Evolutionary conservation across 2,329 filamentous ascomycete genomes (phyloP).

Genomic region (Curvularia eragrostidis): DNA sequence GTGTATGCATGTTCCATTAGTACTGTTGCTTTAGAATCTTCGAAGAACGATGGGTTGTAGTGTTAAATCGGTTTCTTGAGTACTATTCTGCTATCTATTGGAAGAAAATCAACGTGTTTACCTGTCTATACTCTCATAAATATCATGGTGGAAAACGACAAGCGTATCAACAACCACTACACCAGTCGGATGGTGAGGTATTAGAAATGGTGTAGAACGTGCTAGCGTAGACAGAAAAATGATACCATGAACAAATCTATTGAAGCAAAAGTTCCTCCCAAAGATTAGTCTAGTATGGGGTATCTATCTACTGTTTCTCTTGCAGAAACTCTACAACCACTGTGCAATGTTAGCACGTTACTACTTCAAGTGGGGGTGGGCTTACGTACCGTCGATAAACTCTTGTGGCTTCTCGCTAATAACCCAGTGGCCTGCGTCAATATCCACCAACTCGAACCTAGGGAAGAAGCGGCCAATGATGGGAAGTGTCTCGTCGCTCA

Average conservation of each 20-base stretch:
- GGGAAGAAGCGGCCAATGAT: constrained; percentile 84
- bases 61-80: background rate
- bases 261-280: background rate
- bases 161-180: background rate
- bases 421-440: constrained; percentile 85
- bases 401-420: constrained; percentile 86
- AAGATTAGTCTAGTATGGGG: background rate
- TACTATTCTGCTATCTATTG: background rate
- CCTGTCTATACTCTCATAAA: background rate
- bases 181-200: background rate
- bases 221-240: background rate
- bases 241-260: background rate
- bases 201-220: background rate
- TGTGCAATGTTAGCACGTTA: constrained; percentile 39
- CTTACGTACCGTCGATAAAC: constrained; percentile 71
- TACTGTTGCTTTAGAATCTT: background rate
- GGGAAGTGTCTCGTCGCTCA: constrained; percentile 81
- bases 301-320: constrained; percentile 54
- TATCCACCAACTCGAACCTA: constrained; percentile 72
- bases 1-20: background rate
- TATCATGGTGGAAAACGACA: background rate
- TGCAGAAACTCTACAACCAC: constrained; percentile 70
- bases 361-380: background rate
- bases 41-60: background rate
- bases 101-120: background rate